Base-by-base conservation (phyloP, 148 eudicot genomes). In the Hydrangea macrophylla region DNA sequence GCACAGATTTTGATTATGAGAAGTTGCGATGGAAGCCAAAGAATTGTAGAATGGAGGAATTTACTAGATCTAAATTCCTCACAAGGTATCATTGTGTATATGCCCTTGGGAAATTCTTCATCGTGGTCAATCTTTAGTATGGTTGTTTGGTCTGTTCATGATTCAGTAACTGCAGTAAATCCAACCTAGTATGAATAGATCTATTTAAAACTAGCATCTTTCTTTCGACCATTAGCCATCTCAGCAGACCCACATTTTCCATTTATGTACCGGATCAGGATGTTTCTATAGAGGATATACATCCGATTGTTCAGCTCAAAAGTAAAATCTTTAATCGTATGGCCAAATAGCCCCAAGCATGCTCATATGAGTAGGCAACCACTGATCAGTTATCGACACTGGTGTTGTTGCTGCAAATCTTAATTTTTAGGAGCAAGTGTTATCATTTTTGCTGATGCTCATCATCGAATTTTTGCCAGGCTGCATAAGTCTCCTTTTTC, bases 21-120 rank as follows among this genome's bases (percentile, higher is more conserved):
- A 85, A 83, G 70, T 81, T 90, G 51, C 92, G 95, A 44, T 94
- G 98, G 98, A 79, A 75, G 70, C 98, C 98, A 45, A 81, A 82
- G 27, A 82, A 85, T 59, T 94, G 98, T 71, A 77, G 74, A 51
- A 82, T 88, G 89, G 85, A 86, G 36, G 84, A 88, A 39, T 94
- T 90, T 82, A 80, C 87, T 23, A 84, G 86, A 23, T 40, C 67
- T 26, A 84, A 82, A 28, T 94, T 90, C 63, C 68, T 94, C 59
- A 77, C 69, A 58, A 88, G 96, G 98, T 94, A 83, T 23, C 59
- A 26, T 31, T 9, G 50, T 5, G 50, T 5, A 39, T 44, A 9
- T 23, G 12, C 32, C 62, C 25, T 55, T 33, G 28, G 26, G 42
- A 31, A 40, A n/a, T 44, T 32, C 15, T 27, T 48, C 32, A 60